Evolutionary conservation across 176 grass and related monocot genomes (phyloP), one percentile per base, ranked within the genome.

Genomic region (Melocanna baccifera): DNA sequence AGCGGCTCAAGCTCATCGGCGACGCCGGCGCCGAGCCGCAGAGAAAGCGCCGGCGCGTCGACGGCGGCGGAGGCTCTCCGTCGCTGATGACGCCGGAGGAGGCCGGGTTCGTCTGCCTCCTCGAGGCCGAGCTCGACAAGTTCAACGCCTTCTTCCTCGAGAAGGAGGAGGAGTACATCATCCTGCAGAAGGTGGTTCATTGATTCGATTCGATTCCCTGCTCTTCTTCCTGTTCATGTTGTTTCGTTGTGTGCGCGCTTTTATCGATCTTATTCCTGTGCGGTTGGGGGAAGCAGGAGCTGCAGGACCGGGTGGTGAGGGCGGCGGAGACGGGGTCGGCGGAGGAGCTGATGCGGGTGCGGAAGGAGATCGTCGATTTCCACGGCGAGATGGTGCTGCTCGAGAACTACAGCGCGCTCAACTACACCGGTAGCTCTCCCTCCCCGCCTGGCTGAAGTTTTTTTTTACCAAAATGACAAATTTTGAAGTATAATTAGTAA

Each of bases 351-450:
- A 81, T 97, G 85, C 79, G 82, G 86, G 91, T 90, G 78, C 82
- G 87, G 34, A 93, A 93, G 73, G 91, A 91, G 81, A 91, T 93
- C 64, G 89, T 97, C 32, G 87, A 93, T 70, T 78, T 97, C 42
- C 94, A 97, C 55, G 94, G 94, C 62, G 94, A 93, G 91, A 97
- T 93, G 85, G 91, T 97, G 73, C 85, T 97, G 32, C 94, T 97
- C 16, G 91, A 97, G 78, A 97, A 97, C 12, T 97, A 97, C 74
- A 97, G 91, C 77, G 78, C 89, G n/a, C 89, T 93, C 71, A 97
- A 97, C 39, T 97, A 93, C 59, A 97, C 94, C 15, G 94, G 94
- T 97, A 84, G 63, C 26, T 23, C 39, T 16, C 48, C 29, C 30
- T n/a, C 34, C 23, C 67, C 4, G 0, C 7, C 79, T 1, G 4